Percentiles rank a stretch among this genome's conserved stretches.
phyloP scores from a whole-genome alignment of 768 basidiomycete species.

The Fomitopsis serialis region DNA sequence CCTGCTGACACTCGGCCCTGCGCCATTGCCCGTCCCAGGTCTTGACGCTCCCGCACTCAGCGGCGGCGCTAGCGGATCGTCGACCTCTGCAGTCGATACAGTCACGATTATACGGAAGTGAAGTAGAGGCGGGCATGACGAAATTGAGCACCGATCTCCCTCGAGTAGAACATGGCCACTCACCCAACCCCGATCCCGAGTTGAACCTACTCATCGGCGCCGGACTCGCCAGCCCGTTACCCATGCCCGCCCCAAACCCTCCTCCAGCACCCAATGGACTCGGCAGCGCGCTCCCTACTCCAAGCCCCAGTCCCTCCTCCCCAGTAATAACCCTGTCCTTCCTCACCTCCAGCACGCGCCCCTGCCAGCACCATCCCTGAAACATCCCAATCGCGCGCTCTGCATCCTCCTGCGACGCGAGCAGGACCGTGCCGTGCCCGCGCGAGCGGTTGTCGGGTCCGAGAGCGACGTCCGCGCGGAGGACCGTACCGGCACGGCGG shows the following conservation, averaged over 20 bases:
- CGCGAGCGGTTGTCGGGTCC: conserved; percentile 88
- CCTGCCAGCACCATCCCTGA: conserved; percentile 94
- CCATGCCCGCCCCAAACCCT: not conserved
- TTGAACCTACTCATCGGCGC: conserved; percentile 9
- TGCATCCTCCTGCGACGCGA: conserved; percentile 93
- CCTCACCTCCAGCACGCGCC: conserved; percentile 84
- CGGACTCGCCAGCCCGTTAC: not conserved
- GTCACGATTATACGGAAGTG: no score
- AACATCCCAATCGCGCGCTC: conserved; percentile 93
- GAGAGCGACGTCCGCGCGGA: conserved; percentile 47
- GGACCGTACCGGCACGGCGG: conserved; percentile 76
- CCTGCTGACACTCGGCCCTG: conserved; percentile 29
- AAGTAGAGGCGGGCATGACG: no score
- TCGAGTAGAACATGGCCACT: not conserved
- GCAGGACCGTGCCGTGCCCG: conserved; percentile 91
- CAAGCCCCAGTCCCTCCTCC: not conserved
- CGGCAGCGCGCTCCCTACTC: not conserved
- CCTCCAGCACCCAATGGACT: not conserved
- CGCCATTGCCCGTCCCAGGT: conserved; percentile 7
- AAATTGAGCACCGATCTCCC: no score
- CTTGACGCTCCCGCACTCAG: conserved; percentile 2
- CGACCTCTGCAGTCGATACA: not conserved
- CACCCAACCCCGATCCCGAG: conserved; percentile 1
- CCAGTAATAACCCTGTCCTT: conserved; percentile 59
- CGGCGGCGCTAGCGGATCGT: conserved; percentile 14